Base-by-base conservation (phyloP, 805 yeast species). In the Candida suzukii region DNA sequence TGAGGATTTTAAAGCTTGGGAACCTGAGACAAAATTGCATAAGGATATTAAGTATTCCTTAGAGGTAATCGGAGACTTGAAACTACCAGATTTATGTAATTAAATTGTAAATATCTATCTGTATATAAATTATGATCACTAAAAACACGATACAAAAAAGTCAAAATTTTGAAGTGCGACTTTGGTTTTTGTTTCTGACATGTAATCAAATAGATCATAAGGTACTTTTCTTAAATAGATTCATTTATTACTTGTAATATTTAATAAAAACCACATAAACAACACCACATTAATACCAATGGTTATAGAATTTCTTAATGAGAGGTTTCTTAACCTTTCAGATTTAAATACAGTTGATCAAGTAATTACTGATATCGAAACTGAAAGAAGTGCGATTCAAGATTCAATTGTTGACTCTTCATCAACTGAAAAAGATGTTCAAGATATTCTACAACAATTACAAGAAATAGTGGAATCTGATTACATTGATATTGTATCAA, bases 1-100 rank as follows among this genome's bases (percentile, higher is more conserved):
- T 41, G 70, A 70, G 18, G 80, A 80, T 50, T 91, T 82, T 57
- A 83, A 77, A 39, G 60, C 64, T 14, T 93, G 98, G 99, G 75
- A 75, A 28, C 96, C 98, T 0, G 84, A 76, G 35, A 71, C 81
- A 1, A 87, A 87, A 58, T 75, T 71, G n/a, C 64, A 83, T 54
- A 87, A 83, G 53, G 96, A 88, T 37, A 70, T 91, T 51, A 84
- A 83, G 59, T 85, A 83, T 50, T 48, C 67, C 42, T 47, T 69
- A 54, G 52, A 60, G 32, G 56, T 58, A 2, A 45, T 64, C 27
- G 53, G 32, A 26, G 37, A 30, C 11, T 25, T 41, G 31, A 33
- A 38, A 13, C 28, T 29, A 14, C 40, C 48, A 24, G 63, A 60
- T 14, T 19, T 57, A 13, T 36, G 36, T 29, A 12, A 17, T n/a